Base-by-base conservation (phyloP, 169 alveolate species). In the Plasmodium berghei region DNA sequence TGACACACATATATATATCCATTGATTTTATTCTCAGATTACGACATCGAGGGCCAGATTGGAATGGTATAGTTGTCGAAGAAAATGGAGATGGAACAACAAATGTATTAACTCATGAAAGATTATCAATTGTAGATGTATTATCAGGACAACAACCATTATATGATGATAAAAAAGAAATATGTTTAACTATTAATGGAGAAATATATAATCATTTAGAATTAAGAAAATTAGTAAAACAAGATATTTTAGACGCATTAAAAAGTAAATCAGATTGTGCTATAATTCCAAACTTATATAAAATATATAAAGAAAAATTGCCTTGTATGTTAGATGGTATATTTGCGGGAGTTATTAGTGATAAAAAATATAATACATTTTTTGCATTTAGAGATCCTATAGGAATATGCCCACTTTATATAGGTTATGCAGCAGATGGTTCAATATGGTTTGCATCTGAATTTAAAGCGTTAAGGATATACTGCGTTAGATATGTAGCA, bases 21-120 rank as follows among this genome's bases (percentile, higher is more conserved):
- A 22, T 40, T 22, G 8, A 52, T 12, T 56, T 61, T n/a, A n/a
- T 40, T 0, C 54, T 1, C 62, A 93, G 91, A 85, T 49, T 83
- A 22, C 77, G 95, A 59, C 96, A 93, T 64, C 85, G 96, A 48
- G 96, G 96, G 22, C 96, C 96, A n/a, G 96, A 93, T 66, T 83
- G 94, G 94, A 91, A 90, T 54, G 92, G 92, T 9, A 61, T 85
- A 20, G 88, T 80, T 26, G 59, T 85, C 40, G 87, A 71, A 20
- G 62, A 70, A 20, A 80, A 87, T 20, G 70, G 66, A 12, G 89
- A 77, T 45, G 80, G 77, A 34, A 77, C 89, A 26, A 64, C 69
- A 18, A 87, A 88, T 49, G 86, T 92, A n/a, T 24, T 93, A n/a
- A 86, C 93, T 5, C 96, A 93, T 66, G 96, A 93, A 69, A 72